phyloP scores from a whole-genome alignment of 2,329 filamentous ascomycete species.

The Hypoxylon rubiginosum region DNA sequence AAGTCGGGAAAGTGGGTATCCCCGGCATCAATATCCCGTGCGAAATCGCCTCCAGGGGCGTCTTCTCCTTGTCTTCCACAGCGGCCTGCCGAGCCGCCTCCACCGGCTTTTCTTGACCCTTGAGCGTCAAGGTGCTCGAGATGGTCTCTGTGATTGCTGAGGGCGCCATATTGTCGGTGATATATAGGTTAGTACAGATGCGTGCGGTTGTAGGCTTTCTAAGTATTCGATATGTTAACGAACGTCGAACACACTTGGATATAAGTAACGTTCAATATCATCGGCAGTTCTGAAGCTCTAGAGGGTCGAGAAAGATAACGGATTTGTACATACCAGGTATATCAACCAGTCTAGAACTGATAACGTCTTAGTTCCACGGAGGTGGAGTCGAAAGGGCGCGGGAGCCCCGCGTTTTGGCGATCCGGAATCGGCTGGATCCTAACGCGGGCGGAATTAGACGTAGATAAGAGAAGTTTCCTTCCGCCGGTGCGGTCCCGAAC shows the following conservation, averaged over 20 bases:
- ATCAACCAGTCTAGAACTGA: background rate
- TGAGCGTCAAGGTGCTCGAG: constrained; percentile 35
- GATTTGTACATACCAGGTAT: background rate
- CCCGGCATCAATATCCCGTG: constrained; percentile 55
- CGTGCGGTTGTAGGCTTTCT: background rate
- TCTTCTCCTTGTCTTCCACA: constrained; percentile 46
- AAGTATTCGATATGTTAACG: background rate
- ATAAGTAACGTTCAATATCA: background rate
- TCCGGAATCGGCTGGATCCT: constrained; percentile 29
- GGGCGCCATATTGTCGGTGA: constrained; percentile 49
- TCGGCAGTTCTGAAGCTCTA: background rate
- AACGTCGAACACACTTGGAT: background rate
- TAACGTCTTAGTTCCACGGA: background rate
- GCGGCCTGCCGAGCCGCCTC: constrained; percentile 20
- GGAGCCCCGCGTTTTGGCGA: constrained; percentile 26
- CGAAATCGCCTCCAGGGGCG: constrained; percentile 55
- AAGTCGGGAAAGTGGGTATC: constrained; percentile 59
- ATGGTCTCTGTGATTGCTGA: constrained; percentile 49
- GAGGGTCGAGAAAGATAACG: background rate
- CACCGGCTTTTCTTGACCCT: constrained; percentile 35
- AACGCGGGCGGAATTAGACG: background rate
- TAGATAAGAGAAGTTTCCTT: constrained; percentile 18
- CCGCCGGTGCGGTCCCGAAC: constrained; percentile 18
- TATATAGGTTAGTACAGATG: constrained; percentile 17
- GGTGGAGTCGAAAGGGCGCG: constrained; percentile 3